Base-by-base conservation (phyloP, 2,329 filamentous ascomycete species). In the Myriangium duriaei region DNA sequence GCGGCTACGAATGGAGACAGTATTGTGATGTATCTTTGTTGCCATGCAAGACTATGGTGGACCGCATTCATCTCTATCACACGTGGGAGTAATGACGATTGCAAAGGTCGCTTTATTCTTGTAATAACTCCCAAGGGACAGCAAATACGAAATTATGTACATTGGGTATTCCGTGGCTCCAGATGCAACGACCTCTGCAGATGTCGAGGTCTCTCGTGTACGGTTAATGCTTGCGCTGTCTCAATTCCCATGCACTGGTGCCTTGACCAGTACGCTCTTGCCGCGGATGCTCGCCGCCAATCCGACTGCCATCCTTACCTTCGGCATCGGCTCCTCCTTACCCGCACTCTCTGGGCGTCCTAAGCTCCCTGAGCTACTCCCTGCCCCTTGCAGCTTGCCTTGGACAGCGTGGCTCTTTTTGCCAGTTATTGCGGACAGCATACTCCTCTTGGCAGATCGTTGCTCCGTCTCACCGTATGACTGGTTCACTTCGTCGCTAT, bases 191-290 rank as follows among this genome's bases (percentile, higher is more conserved):
- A n/a, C n/a, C n/a, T n/a, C n/a, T n/a, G n/a, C n/a, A n/a, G n/a
- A n/a, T n/a, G n/a, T n/a, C n/a, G n/a, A n/a, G n/a, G n/a, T n/a
- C n/a, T n/a, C n/a, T n/a, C n/a, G n/a, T n/a, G n/a, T n/a, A n/a
- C n/a, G n/a, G n/a, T n/a, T n/a, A n/a, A n/a, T n/a, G n/a, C n/a
- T n/a, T n/a, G n/a, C n/a, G n/a, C n/a, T n/a, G n/a, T n/a, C n/a
- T n/a, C n/a, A n/a, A n/a, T n/a, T 26, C 21, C 21, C 21, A 26
- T 26, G 21, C 11, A 68, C 63, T 4, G 65, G 64, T 38, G 66
- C 65, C 50, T 68, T 68, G 37, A 64, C 60, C 46, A 69, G 48
- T 21, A 69, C 60, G 30, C 57, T 61, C 45, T 64, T 61, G n/a
- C 64, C 63, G 32, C 65, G 57, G 24, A 69, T 62, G 42, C 60